Conservation (phyloP, 2,329 filamentous ascomycete genomes). For the Didymella glomerata region DNA sequence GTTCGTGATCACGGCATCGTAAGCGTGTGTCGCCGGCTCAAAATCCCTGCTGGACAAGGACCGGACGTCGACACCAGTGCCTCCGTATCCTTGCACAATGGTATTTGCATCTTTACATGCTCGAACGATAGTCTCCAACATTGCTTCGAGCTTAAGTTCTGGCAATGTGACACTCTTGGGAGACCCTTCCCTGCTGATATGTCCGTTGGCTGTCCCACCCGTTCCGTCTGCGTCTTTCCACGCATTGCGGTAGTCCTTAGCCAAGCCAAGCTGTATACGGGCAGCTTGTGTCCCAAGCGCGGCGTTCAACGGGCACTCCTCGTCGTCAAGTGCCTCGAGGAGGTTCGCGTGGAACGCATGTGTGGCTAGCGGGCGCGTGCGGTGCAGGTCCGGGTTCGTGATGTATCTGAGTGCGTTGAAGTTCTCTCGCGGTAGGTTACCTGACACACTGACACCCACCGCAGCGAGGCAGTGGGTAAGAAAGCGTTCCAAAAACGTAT, state of each 20-base stretch:
- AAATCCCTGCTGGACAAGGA: slow-evolving; percentile 34
- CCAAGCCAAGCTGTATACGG: slow-evolving; percentile 66
- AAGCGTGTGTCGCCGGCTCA: slow-evolving; percentile 23
- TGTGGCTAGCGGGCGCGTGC: slow-evolving; percentile 33
- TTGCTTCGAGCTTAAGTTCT: slow-evolving; percentile 68
- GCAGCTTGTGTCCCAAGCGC: slow-evolving; percentile 66
- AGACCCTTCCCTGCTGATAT: slow-evolving; percentile 31
- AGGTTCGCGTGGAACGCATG: slow-evolving; percentile 77
- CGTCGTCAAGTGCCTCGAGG: slow-evolving; percentile 67
- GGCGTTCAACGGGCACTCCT: slow-evolving; percentile 63
- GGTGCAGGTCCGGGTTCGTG: slow-evolving; percentile 39
- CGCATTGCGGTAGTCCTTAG: slow-evolving; percentile 74
- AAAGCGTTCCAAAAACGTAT: slow-evolving; percentile 75
- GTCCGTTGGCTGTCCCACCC: slow-evolving; percentile 10
- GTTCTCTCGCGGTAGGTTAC: slow-evolving; percentile 27
- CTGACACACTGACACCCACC: slow-evolving; percentile 64
- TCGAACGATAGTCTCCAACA: slow-evolving; percentile 64
- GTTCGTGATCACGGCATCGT: slow-evolving; percentile 26
- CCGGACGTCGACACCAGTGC: slow-evolving; percentile 14
- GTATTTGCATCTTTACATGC: slow-evolving; percentile 67
- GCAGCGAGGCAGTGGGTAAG: slow-evolving; percentile 72
- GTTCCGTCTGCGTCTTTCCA: slow-evolving; percentile 73
- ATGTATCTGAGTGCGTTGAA: slow-evolving; percentile 45
- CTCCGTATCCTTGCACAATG: slow-evolving; percentile 42
- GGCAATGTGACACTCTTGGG: slow-evolving; percentile 57